phyloP scores from a whole-genome alignment of 495 filamentous ascomycete genomes.

The Penicillium salamii region DNA sequence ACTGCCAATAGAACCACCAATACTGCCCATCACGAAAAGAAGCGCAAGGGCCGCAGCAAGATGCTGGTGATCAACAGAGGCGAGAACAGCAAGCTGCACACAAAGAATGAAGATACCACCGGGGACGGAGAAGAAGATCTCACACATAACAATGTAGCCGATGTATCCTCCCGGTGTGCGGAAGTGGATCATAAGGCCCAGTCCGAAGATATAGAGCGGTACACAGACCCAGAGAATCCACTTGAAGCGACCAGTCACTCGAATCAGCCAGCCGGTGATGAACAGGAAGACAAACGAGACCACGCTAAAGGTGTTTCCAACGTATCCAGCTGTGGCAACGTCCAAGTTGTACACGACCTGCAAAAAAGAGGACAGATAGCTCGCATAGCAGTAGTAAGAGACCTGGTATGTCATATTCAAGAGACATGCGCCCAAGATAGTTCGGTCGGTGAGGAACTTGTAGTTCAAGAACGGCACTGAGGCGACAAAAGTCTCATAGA shows the following conservation, averaged over 20 bases:
- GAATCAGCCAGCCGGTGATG: slow-evolving; percentile 52
- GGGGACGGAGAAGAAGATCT: slow-evolving; percentile 68
- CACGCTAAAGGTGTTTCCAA: slow-evolving; percentile 50
- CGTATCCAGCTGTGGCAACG: slow-evolving; percentile 49
- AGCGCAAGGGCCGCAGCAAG: slow-evolving; percentile 66
- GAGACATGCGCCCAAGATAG: slow-evolving; percentile 57
- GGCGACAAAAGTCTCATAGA: slow-evolving; percentile 54
- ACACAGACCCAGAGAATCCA: slow-evolving; percentile 40
- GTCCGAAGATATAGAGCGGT: slow-evolving; percentile 55
- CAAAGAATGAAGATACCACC: slow-evolving; percentile 58
- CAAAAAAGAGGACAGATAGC: slow-evolving; percentile 64
- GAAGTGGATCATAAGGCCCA: slow-evolving; percentile 64
- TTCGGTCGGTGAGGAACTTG: slow-evolving; percentile 53
- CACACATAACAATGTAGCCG: slow-evolving; percentile 68
- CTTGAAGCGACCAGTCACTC: slow-evolving; percentile 54
- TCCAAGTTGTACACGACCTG: slow-evolving; percentile 63
- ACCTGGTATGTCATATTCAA: slow-evolving; percentile 52
- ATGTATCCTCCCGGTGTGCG: slow-evolving; percentile 55
- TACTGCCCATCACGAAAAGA: slow-evolving; percentile 54
- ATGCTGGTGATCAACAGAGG: slow-evolving; percentile 60
- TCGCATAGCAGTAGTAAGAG: slow-evolving; percentile 44
- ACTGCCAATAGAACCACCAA: slow-evolving; percentile 65
- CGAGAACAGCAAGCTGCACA: slow-evolving; percentile 67
- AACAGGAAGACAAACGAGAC: slow-evolving; percentile 47
- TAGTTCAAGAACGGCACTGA: slow-evolving; percentile 53